Evolutionary conservation across 305 asterid species (phyloP), one percentile per base, ranked within the genome.

Genomic region (Euphrasia arctica): DNA sequence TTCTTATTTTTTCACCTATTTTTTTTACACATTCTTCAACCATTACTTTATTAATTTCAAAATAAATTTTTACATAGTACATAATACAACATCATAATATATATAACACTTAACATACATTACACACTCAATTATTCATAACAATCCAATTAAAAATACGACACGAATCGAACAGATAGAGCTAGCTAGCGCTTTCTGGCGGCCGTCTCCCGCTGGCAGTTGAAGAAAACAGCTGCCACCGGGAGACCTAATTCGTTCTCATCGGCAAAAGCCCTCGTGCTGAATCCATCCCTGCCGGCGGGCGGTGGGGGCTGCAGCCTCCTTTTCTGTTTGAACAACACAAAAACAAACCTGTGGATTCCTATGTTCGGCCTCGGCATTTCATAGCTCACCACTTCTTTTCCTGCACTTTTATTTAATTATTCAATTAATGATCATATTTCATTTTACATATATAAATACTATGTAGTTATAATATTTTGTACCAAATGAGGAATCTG

Each of bases 141-240:
- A 18, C 22, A 18, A 18, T 18, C 22, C 22, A 18, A 18, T 18
- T 18, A 18, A 18, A 18, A 18, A 18, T 18, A 18, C 22, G 22
- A 18, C 22, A 18, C 22, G 22, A 18, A 18, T 18, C 22, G 22
- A 18, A 18, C 22, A 18, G 22, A 18, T 18, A 18, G 22, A 18
- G 22, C 22, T 18, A 18, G 22, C 22, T 18, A 18, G 22, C 22
- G 22, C 22, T 88, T 80, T 71, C 93, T 79, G 0, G 97, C 83
- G 7, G 96, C 97, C 0, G 95, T 88, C 81, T 91, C 95, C 45
- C 97, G 86, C 80, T 88, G 95, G 84, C 94, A 88, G 22, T 88
- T 91, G 94, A 83, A 91, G 93, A 72, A 88, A 8, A 86, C 81
- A 14, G 94, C 97, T 13, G 91, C 77, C 5, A 91, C 97, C 0